These are phyloP conservation scores for Dimargaris cristalligena DNA, from an alignment of 192 early-diverging fungal genomes.

Conservation along the genomic window DNA sequence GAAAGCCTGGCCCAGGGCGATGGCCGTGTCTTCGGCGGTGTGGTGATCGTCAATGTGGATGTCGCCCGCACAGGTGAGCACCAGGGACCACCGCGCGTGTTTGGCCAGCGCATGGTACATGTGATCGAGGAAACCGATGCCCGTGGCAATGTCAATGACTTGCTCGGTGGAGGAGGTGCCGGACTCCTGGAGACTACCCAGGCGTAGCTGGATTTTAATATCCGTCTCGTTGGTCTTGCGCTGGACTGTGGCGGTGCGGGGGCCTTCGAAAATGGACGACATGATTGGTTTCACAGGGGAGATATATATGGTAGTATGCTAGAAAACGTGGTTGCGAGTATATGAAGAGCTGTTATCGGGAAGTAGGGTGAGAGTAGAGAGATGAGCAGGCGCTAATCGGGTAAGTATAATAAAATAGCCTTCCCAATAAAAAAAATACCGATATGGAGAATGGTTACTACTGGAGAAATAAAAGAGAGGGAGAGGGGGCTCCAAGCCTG, in stretches of 20 bases:
- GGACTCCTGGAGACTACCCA: slow-evolving; percentile 22
- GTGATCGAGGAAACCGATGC: slow-evolving; percentile 98
- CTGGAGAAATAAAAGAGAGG: too few species aligned
- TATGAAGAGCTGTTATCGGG: too few species aligned
- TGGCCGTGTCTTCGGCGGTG: slow-evolving; percentile 88
- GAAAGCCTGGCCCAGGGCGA: slow-evolving; percentile 86
- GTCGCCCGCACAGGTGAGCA: slow-evolving; percentile 74
- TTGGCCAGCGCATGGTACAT: slow-evolving; percentile 98
- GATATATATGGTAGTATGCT: too few species aligned
- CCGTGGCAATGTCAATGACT: slow-evolving; percentile 64
- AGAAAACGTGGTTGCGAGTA: too few species aligned
- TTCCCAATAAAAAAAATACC: too few species aligned
- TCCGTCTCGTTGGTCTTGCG: slow-evolving; percentile 95
- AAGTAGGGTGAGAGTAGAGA: too few species aligned
- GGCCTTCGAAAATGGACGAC: slow-evolving; percentile 3
- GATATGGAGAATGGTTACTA: too few species aligned
- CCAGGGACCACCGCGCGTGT: slow-evolving; percentile 82
- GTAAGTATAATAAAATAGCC: too few species aligned
- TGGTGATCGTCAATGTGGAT: slow-evolving; percentile 98
- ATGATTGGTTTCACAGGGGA: too few species aligned
- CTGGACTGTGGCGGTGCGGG: slow-evolving; percentile 35
- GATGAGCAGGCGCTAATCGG: too few species aligned
- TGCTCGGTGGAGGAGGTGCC: slow-evolving; percentile 41
- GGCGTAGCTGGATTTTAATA: slow-evolving; percentile 47
- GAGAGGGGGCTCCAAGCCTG: too few species aligned